Evolutionary conservation across 2,329 filamentous ascomycete genomes (phyloP).

Genomic region (Aspergillus puulaauensis): DNA sequence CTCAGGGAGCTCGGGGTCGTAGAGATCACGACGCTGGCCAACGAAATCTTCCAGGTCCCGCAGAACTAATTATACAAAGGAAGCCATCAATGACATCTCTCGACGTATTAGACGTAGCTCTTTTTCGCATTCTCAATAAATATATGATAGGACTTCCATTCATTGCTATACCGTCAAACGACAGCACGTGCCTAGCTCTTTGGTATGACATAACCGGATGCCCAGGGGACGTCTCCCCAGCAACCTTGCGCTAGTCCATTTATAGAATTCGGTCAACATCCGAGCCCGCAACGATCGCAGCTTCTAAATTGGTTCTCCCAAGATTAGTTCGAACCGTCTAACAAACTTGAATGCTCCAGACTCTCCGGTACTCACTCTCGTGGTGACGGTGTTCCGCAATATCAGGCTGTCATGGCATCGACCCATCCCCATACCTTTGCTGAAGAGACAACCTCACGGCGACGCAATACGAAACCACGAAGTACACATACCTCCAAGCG

Average conservation of each 20-base stretch:
- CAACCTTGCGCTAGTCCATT: background rate
- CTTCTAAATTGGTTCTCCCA: background rate
- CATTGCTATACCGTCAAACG: background rate
- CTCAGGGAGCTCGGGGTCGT: background rate
- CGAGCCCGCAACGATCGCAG: background rate
- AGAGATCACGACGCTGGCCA: conserved; percentile 4
- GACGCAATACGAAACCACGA: conserved; percentile 20
- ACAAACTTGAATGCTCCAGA: background rate
- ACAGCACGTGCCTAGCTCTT: too few species aligned
- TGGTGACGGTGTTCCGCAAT: background rate
- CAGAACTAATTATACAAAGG: background rate
- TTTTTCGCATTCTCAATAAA: background rate
- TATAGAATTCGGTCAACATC: background rate
- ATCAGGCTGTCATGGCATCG: conserved; percentile 12
- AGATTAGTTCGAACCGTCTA: background rate
- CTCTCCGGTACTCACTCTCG: background rate
- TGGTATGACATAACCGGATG: background rate
- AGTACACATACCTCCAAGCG: conserved; percentile 26
- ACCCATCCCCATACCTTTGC: conserved; percentile 1
- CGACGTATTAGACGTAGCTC: background rate
- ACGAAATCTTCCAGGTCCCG: conserved; percentile 2
- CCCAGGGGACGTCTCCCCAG: background rate
- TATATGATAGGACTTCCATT: background rate
- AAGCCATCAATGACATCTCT: background rate
- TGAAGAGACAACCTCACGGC: conserved; percentile 21